Evolutionary conservation across 192 early-diverging fungal species (phyloP), one percentile per base, ranked within the genome.

Genomic region (Umbelopsis isabellina): DNA sequence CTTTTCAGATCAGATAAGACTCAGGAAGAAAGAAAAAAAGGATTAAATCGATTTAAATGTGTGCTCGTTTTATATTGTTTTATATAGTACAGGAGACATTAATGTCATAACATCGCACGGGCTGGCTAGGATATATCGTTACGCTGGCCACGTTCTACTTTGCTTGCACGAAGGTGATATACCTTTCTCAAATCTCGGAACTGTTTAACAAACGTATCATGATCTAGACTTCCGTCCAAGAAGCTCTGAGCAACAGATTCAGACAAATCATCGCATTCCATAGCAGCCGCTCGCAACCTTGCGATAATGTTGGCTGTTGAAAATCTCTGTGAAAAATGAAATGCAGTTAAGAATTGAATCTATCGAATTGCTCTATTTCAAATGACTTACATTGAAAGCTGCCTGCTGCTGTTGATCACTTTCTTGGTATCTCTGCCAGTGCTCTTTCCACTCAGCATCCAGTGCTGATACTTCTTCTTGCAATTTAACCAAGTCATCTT

Each of bases 231-330:
- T 70, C 84, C 84, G 37, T 86, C 84, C 72, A 83, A 68, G 66
- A 86, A 86, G 18, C 78, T 79, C 47, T 86, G 82, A 20, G 82
- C 80, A 1, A 86, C 71, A 1, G 82, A 83, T 50, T 86, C 84
- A 33, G 84, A 86, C 65, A 86, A 21, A 22, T 86, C 84, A 47
- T 86, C 84, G 8, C 78, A 86, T 69, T 86, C 84, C 44, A 76
- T 65, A 13, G 73, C 82, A 61, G 77, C 74, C 4, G 82, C 74
- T 44, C 80, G 75, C n/a, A 86, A 49, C 52, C 79, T 75, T 12
- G 82, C 74, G 12, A 83, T 76, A 18, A 86, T 72, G 9, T 80
- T 82, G 20, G 80, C 68, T 30, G 80, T 73, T 33, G 79, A 78
- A 49, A 86, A 83, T 22, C 84, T 75, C 82, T 83, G 72, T 52